These are phyloP conservation scores for Coemansia sp. DNA, from an alignment of 192 early-diverging fungal genomes.

Conservation along the genomic window DNA sequence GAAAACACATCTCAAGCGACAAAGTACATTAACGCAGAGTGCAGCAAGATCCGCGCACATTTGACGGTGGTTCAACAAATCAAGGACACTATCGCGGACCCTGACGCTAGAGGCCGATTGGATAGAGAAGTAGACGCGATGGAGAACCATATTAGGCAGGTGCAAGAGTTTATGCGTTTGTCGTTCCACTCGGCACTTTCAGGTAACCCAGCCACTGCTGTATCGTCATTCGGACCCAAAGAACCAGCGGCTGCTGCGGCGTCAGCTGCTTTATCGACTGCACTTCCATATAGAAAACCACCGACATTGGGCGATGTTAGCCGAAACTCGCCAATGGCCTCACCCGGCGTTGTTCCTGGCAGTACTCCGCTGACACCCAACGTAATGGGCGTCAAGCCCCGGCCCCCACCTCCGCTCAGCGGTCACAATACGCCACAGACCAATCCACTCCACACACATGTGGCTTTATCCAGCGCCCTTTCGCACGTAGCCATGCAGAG, in stretches of 20 bases:
- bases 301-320: background rate
- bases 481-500: slow-evolving; percentile 55
- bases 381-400: slow-evolving; percentile 25
- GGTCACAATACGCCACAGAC: slow-evolving; percentile 11
- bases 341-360: background rate
- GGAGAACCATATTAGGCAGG: slow-evolving; percentile 41
- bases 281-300: background rate
- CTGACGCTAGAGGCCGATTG: slow-evolving; percentile 34
- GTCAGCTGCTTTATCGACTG: background rate
- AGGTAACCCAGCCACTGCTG: slow-evolving; percentile 36
- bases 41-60: slow-evolving; percentile 39
- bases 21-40: slow-evolving; percentile 44
- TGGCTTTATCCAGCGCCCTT: slow-evolving; percentile 44
- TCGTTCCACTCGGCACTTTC: slow-evolving; percentile 45
- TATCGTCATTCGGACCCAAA: slow-evolving; percentile 29
- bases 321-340: slow-evolving; percentile 3
- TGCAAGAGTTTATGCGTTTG: slow-evolving; percentile 44
- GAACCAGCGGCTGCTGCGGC: background rate
- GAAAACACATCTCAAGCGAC: slow-evolving; percentile 45
- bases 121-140: slow-evolving; percentile 28
- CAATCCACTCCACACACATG: slow-evolving; percentile 37
- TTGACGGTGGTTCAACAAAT: slow-evolving; percentile 42
- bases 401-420: slow-evolving; percentile 6
- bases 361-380: slow-evolving; percentile 34
- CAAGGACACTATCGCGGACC: slow-evolving; percentile 22